A percentile compares a stretch with the other conserved stretches of the same genome.
Evolutionary conservation across 2,329 filamentous ascomycete species (phyloP).

Genomic region (Thielaviopsis ethacetica): DNA sequence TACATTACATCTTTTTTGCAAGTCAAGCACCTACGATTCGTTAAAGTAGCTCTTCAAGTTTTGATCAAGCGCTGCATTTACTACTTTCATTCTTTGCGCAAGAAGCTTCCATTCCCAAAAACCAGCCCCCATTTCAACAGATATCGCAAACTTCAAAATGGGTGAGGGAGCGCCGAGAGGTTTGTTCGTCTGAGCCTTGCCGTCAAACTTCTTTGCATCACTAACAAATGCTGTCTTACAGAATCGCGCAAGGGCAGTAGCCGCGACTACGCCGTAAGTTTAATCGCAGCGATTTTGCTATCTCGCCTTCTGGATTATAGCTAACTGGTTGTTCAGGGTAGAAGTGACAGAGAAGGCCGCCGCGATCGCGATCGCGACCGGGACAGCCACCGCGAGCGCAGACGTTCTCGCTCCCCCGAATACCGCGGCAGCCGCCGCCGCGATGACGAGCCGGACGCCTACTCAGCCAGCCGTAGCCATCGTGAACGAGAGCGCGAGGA

Average conservation of each 20-base stretch:
- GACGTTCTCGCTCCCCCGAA: constrained; percentile 77
- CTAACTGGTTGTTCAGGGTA: constrained; percentile 11
- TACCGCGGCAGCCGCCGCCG: constrained; percentile 51
- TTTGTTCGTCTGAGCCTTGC: neutral
- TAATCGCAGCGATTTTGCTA: neutral
- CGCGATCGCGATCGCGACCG: constrained; percentile 23
- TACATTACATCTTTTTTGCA: neutral
- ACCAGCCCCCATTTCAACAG: neutral
- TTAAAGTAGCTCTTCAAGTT: neutral
- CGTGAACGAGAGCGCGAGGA: constrained; percentile 89
- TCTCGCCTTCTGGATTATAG: neutral
- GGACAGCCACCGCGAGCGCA: constrained; percentile 37
- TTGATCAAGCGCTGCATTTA: neutral
- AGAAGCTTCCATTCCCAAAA: constrained; percentile 1
- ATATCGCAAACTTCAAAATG: constrained; percentile 33
- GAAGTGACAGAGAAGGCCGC: constrained; percentile 21
- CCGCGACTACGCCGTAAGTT: constrained; percentile 36
- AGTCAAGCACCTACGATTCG: neutral
- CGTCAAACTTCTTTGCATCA: neutral
- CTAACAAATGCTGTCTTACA: constrained; percentile 12
- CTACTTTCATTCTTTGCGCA: neutral
- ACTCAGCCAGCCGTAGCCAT: constrained; percentile 85
- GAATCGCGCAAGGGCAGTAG: constrained; percentile 33
- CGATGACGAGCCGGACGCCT: constrained; percentile 68
- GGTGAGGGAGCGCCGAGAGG: constrained; percentile 39